These are phyloP conservation scores for Fusarium verticillioides DNA, from an alignment of 2,329 filamentous ascomycete genomes.

Conservation along the genomic window DNA sequence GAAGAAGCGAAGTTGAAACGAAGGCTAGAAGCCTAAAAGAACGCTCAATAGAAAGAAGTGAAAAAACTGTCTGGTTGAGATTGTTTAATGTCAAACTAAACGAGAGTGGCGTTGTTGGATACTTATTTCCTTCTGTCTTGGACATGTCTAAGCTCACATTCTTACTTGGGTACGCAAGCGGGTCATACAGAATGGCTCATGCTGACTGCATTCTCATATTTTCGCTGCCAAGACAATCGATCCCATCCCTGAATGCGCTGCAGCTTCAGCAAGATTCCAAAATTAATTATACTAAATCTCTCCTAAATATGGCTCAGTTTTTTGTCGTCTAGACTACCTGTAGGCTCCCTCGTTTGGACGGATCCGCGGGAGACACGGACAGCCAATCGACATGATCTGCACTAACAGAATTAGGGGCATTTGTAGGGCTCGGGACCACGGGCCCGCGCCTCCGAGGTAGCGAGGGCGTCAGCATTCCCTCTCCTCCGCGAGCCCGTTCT, in stretches of 20 bases:
- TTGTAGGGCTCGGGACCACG: neutral
- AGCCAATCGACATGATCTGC: constrained; percentile 11
- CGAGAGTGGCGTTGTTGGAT: neutral
- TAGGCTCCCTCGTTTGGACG: neutral
- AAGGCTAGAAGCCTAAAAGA: neutral
- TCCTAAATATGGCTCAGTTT: fast-evolving
- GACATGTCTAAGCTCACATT: neutral
- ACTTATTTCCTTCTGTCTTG: neutral
- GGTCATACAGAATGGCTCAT: neutral
- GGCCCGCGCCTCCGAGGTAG: constrained; percentile 28
- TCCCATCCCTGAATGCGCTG: neutral
- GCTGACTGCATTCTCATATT: constrained; percentile 2
- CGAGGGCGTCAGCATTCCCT: constrained; percentile 20
- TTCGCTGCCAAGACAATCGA: neutral
- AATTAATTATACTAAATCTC: neutral
- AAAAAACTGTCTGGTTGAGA: neutral
- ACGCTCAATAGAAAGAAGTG: neutral
- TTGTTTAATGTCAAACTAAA: neutral
- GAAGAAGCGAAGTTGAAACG: neutral
- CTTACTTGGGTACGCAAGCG: neutral
- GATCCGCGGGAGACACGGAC: neutral
- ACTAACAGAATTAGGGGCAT: neutral
- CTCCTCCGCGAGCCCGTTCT: constrained; percentile 3
- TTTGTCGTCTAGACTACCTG: neutral
- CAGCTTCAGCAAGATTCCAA: neutral